These are phyloP conservation scores for Cardamine occulta DNA, from an alignment of 345 rosid species.

Conservation along the genomic window DNA sequence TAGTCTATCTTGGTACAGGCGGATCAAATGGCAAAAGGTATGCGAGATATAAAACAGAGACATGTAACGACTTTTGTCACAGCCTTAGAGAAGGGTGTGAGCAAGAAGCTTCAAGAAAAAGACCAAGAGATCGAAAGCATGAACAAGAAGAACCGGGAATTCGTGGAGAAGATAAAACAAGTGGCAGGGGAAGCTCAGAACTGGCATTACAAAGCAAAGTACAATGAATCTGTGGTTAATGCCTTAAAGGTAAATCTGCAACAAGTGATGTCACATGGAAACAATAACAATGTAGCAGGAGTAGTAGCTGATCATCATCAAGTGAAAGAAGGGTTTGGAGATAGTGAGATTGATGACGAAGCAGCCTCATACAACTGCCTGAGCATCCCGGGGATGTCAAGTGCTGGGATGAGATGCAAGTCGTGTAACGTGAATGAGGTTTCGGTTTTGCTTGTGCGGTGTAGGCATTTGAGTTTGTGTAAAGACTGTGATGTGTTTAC, in stretches of 20 bases:
- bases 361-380: conserved; percentile 67
- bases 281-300: background rate
- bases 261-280: conserved; percentile 76
- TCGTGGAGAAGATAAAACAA: conserved; percentile 67
- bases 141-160: conserved; percentile 72
- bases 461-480: conserved; percentile 90
- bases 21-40: conserved; percentile 67
- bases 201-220: conserved; percentile 78
- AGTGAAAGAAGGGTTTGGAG: conserved; percentile 88
- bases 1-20: conserved; percentile 47
- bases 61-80: conserved; percentile 64
- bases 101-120: conserved; percentile 69
- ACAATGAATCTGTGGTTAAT: conserved; percentile 75
- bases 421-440: conserved; percentile 73
- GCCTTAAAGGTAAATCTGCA: conserved; percentile 71
- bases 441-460: conserved; percentile 72
- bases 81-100: conserved; percentile 65
- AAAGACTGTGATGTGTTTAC: conserved; percentile 67
- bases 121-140: conserved; percentile 71
- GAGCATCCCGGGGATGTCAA: conserved; percentile 46
- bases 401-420: conserved; percentile 56
- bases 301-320: conserved; percentile 52
- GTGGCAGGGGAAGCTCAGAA: conserved; percentile 70
- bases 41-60: conserved; percentile 71
- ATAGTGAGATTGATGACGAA: conserved; percentile 79